These are phyloP conservation scores for Posidonia australis DNA, from an alignment of 106 monocot species.

Conservation along the genomic window DNA sequence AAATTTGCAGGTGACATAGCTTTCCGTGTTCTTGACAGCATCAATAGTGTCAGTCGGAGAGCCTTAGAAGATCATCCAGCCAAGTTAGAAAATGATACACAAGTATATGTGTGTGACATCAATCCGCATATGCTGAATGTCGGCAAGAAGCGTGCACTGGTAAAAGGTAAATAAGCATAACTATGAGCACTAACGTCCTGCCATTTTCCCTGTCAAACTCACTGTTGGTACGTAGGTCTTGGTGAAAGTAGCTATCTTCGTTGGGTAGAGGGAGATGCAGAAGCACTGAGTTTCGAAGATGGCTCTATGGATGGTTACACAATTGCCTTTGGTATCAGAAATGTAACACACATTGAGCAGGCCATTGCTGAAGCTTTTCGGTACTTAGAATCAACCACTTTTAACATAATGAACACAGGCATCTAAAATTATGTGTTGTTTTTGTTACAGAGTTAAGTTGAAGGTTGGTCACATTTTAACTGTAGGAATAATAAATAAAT, in stretches of 20 bases:
- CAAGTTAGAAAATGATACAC: conserved; percentile 55
- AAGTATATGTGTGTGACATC: conserved; percentile 80
- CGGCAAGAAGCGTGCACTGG: conserved; percentile 75
- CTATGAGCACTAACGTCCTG: neutral
- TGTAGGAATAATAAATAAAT: too few species aligned
- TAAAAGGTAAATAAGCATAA: conserved; percentile 44
- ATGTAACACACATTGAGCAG: conserved; percentile 93
- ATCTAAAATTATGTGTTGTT: too few species aligned
- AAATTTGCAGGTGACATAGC: conserved; percentile 71
- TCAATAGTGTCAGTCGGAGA: conserved; percentile 59
- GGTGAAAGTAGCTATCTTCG: conserved; percentile 34
- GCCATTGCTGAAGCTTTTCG: conserved; percentile 77
- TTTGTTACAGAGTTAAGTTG: too few species aligned
- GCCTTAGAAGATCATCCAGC: conserved; percentile 32
- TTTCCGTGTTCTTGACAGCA: conserved; percentile 65
- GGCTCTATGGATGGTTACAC: conserved; percentile 92
- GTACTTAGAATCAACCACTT: conserved; percentile 13
- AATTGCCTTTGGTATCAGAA: conserved; percentile 97
- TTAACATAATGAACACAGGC: too few species aligned
- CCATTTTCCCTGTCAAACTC: neutral
- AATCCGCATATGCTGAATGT: conserved; percentile 88
- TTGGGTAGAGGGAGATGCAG: conserved; percentile 93
- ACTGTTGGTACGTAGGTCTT: conserved; percentile 32
- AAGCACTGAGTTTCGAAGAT: conserved; percentile 78
- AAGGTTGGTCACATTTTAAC: too few species aligned